Conservation (phyloP, 768 basidiomycete genomes). For the Leccinum truebloodii region DNA sequence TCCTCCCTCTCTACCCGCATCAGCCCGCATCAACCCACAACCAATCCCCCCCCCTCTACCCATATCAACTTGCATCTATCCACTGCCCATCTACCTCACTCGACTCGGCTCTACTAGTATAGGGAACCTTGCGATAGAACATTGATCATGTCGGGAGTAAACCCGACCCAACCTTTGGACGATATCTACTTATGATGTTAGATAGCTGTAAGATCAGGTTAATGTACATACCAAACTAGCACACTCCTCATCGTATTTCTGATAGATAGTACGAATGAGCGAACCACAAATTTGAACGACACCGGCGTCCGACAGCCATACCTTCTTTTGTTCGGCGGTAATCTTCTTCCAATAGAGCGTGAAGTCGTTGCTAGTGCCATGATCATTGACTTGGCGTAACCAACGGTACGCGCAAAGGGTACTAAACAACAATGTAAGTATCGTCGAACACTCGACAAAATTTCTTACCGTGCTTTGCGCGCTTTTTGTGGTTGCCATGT, state of each 20-base stretch:
- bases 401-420: background rate
- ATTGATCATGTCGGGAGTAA: background rate
- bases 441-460: too few species aligned
- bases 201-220: background rate
- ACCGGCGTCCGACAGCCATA: background rate
- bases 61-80: too few species aligned
- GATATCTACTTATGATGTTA: background rate
- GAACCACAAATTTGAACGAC: background rate
- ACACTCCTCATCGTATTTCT: background rate
- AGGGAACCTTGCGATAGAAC: background rate
- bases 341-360: background rate
- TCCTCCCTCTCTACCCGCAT: too few species aligned
- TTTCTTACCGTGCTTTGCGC: too few species aligned
- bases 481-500: too few species aligned
- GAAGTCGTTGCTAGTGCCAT: background rate
- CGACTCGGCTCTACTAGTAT: background rate
- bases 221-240: background rate
- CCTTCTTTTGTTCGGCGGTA: background rate
- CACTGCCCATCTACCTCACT: background rate
- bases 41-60: too few species aligned
- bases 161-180: background rate
- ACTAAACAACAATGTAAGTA: background rate
- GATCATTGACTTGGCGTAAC: background rate
- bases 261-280: background rate
- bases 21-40: too few species aligned